Percentiles rank a stretch among this genome's conserved stretches.
These are phyloP conservation scores for Chlamydomonas schloesseri DNA, from an alignment of 139 green algal genomes.

Conservation along the genomic window DNA sequence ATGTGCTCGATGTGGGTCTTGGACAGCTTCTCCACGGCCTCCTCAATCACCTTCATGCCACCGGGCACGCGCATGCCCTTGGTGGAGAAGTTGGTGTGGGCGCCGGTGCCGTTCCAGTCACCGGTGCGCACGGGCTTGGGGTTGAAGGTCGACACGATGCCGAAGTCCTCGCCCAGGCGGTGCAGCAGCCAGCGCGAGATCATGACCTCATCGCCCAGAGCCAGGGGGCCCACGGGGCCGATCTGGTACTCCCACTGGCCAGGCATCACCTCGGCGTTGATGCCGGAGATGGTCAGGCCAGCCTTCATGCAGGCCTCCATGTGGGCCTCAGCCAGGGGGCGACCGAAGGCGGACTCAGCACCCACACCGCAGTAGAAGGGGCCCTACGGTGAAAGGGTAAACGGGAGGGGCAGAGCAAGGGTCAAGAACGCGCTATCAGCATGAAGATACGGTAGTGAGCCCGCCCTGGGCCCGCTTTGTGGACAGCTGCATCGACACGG, in stretches of 20 bases:
- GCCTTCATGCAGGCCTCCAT: constrained; percentile 90
- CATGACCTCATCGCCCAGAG: constrained; percentile 86
- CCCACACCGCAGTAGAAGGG: constrained; percentile 94
- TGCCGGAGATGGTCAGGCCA: constrained; percentile 85
- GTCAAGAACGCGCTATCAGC: too few species aligned
- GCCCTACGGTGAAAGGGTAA: constrained; percentile 68
- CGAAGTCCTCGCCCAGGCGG: constrained; percentile 81
- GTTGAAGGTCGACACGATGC: constrained; percentile 85
- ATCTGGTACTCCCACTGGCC: constrained; percentile 97
- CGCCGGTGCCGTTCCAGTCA: constrained; percentile 93
- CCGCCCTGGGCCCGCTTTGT: too few species aligned
- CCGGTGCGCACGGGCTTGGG: constrained; percentile 90
- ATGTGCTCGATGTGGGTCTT: constrained; percentile 91
- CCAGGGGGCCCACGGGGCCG: constrained; percentile 84
- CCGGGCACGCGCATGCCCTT: constrained; percentile 84
- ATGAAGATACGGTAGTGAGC: too few species aligned
- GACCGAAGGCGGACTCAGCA: constrained; percentile 84
- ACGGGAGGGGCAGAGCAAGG: too few species aligned
- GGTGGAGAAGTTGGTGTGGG: constrained; percentile 95
- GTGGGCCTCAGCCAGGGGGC: constrained; percentile 87
- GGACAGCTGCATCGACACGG: too few species aligned
- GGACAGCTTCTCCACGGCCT: constrained; percentile 85
- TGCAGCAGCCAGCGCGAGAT: constrained; percentile 87
- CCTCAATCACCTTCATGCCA: constrained; percentile 86
- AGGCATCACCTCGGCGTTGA: constrained; percentile 94